These are phyloP conservation scores for Prunus kanzakura DNA, from an alignment of 306 rosid species.

Conservation along the genomic window DNA sequence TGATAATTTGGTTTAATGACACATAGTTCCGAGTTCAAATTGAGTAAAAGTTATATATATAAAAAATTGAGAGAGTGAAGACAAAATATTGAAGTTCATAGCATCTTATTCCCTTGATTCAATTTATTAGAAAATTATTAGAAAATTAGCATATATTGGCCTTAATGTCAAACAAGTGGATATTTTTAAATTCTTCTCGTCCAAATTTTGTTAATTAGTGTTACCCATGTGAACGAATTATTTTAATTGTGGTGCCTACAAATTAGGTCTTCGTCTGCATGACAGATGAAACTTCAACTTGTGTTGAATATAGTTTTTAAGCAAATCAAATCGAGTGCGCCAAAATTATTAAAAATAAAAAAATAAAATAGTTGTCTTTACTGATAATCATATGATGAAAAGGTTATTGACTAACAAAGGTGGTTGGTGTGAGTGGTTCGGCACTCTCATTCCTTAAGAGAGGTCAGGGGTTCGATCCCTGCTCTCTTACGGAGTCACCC, in stretches of 20 bases:
- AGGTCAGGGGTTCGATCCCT: too few species aligned
- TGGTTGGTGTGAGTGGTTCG: too few species aligned
- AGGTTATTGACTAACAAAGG: too few species aligned
- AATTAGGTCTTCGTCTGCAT: too few species aligned
- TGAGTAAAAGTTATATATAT: neutral
- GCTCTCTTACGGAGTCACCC: too few species aligned
- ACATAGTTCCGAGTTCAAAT: neutral
- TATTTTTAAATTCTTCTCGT: neutral
- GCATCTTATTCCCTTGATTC: neutral
- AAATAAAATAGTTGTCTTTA: neutral
- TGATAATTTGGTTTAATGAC: neutral
- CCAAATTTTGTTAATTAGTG: neutral
- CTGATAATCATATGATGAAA: neutral
- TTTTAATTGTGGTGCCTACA: neutral
- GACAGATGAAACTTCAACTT: slow-evolving; percentile 5
- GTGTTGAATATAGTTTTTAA: neutral
- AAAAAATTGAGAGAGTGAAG: neutral
- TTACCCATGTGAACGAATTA: slow-evolving; percentile 7
- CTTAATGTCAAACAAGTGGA: neutral
- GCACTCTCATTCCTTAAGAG: too few species aligned
- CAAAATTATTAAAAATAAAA: neutral
- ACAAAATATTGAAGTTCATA: neutral
- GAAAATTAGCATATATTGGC: neutral
- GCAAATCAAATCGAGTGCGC: neutral
- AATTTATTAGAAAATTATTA: neutral